Base-by-base conservation (phyloP, 202 grass and related monocot genomes). In the Digitaria exilis region DNA sequence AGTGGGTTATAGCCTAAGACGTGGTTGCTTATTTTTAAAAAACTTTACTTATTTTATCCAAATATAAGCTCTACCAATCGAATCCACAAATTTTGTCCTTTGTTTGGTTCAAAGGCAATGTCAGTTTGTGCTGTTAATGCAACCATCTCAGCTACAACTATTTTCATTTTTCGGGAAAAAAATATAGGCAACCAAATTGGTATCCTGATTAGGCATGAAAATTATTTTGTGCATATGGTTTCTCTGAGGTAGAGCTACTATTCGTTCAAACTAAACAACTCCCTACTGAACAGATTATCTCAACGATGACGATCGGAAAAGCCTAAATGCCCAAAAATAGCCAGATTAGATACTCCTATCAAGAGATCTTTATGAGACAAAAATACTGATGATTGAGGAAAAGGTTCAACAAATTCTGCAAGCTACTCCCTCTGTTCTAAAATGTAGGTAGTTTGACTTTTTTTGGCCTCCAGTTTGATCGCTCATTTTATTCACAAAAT, bases 321-420 rank as follows among this genome's bases (percentile, higher is more conserved):
- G 62, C 35, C n/a, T 39, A 42, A 39, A 74, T 44, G 30, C 57
- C 25, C 16, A 3, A 64, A 65, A 34, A 49, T 1, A 28, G 32
- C 7, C 0, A 13, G 12, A 34, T 25, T 39, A 25, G 31, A 46
- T 56, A 25, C n/a, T n/a, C n/a, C n/a, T 45, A 42, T 39, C 12
- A 34, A 68, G 28, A 77, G 50, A 84, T 69, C 59, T 77, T 84
- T 69, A 49, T 28, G 5, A 49, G 58, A n/a, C n/a, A 83, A 83
- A 74, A 48, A 64, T 9, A 52, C 44, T 48, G 26, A 50, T 78
- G 63, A 70, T 60, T 46, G 48, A 68, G 26, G 64, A 77, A 68
- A 77, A 76, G 63, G 32, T 39, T 61, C 16, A 49, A 54, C 10
- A 49, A 59, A 76, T 16, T 31, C 25, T 65, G 3, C 25, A 31